Conservation (phyloP, 108 stramenopile genomes). For the Stephanodiscus minutulus region DNA sequence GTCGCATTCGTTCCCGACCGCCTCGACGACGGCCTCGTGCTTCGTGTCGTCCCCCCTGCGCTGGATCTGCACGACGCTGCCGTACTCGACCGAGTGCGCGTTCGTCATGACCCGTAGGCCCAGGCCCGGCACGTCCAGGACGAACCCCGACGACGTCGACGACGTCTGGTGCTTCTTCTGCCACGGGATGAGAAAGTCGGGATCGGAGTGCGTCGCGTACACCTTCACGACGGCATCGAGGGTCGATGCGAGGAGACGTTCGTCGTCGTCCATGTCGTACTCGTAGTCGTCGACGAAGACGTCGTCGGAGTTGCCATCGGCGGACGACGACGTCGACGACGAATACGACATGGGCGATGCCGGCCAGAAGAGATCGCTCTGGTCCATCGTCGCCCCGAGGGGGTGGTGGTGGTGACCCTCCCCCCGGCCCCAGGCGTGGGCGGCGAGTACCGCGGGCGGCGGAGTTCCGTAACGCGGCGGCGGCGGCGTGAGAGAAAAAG, state of each 20-base stretch:
- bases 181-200: constrained; percentile 66
- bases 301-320: too few species aligned
- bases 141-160: constrained; percentile 59
- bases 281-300: constrained; percentile 20
- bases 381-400: not conserved
- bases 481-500: not conserved
- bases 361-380: too few species aligned
- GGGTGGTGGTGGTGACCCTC: not conserved
- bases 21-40: constrained; percentile 46
- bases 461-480: too few species aligned
- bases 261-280: constrained; percentile 41
- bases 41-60: constrained; percentile 54
- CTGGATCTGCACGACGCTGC: constrained; percentile 57
- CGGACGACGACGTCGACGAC: not conserved
- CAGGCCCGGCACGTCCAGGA: constrained; percentile 40
- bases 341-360: too few species aligned
- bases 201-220: constrained; percentile 59
- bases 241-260: constrained; percentile 21
- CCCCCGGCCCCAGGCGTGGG: not conserved
- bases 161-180: constrained; percentile 48
- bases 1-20: constrained; percentile 66
- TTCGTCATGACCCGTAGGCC: constrained; percentile 63
- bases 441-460: too few species aligned
- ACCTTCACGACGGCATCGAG: constrained; percentile 61
- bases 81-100: constrained; percentile 66